phyloP scores from a whole-genome alignment of 176 grass and related monocot genomes.

The Stipa capillata region DNA sequence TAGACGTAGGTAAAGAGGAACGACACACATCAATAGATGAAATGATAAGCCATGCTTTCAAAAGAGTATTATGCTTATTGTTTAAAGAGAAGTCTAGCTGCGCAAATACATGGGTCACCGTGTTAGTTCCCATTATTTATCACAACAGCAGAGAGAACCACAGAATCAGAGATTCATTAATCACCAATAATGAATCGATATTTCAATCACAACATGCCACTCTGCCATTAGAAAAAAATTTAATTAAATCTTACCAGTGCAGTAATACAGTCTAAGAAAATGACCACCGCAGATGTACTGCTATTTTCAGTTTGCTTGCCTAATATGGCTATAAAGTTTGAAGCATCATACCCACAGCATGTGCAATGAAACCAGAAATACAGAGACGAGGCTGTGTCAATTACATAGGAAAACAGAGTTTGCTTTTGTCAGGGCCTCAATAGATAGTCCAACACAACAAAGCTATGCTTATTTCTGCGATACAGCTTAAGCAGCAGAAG shows the following conservation, averaged over 20 bases:
- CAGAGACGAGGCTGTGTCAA: neutral
- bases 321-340: neutral
- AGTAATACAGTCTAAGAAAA: neutral
- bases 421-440: neutral
- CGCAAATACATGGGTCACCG: no score
- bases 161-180: neutral
- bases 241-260: neutral
- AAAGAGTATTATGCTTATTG: no score
- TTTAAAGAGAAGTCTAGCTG: no score
- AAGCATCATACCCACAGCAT: neutral
- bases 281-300: neutral
- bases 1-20: no score
- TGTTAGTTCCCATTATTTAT: neutral
- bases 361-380: neutral
- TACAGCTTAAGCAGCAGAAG: neutral
- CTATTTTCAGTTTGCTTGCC: neutral
- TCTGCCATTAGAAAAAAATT: neutral
- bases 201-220: neutral
- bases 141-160: neutral
- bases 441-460: neutral
- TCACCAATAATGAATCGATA: neutral
- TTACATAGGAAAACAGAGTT: neutral
- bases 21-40: no score
- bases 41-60: no score
- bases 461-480: neutral